Base-by-base conservation (phyloP, 371 early-diverging fungal genomes). In the Lichtheimia corymbifera region DNA sequence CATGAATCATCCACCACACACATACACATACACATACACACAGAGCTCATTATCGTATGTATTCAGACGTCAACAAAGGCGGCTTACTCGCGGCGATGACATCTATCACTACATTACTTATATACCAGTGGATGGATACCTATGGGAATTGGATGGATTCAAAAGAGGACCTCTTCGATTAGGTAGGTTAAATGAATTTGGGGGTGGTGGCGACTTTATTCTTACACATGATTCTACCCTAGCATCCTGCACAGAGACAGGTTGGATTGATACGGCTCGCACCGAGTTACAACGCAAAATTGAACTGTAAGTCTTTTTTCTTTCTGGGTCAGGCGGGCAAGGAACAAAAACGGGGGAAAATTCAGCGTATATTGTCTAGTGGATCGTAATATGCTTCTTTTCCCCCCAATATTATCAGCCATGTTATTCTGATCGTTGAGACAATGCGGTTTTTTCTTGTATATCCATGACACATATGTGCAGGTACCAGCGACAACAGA, bases 71-170 rank as follows among this genome's bases (percentile, higher is more conserved):
- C 40, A 56, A 47, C 56, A 52, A 56, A 17, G 65, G 20, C 58
- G 41, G 35, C 18, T 27, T 14, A 53, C 3, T 24, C 57, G 28
- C 45, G 45, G 57, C 45, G 57, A 56, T 28, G 59, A 64, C n/a
- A 63, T 64, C 12, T 78, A 71, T 52, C 80, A 80, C 50, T 80
- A 71, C 56, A 66, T 76, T 11, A 73, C 67, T 55, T 80, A 71
- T 58, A 62, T 82, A 4, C 70, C 70, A 22, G 43, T 71, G n/a
- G 69, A 65, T 44, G 83, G 83, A 9, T 58, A 68, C 51, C 52
- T 78, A 43, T 78, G 74, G 76, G 83, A 82, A 47, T 53, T 82
- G 50, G 83, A 82, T 56, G 83, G 83, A 42, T 68, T 82, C 25
- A 74, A 74, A 65, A 65, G 60, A 58, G 70, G 72, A 14, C 79